Evolutionary conservation across 495 filamentous ascomycete genomes (phyloP).

Genomic region (Apodospora peruviana): DNA sequence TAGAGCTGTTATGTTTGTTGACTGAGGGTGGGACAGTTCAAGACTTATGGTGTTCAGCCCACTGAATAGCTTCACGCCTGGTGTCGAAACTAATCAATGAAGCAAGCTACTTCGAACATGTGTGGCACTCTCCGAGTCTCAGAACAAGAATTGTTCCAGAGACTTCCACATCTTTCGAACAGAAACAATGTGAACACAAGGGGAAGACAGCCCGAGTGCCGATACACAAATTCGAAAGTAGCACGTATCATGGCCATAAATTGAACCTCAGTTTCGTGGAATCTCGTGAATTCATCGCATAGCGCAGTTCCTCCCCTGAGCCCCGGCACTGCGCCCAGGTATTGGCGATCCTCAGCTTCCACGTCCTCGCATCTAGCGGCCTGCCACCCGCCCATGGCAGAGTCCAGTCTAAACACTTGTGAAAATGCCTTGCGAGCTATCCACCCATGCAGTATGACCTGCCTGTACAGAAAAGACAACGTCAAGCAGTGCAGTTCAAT

Average conservation of each 20-base stretch:
- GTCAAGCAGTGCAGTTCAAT: constrained; percentile 30
- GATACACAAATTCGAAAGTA: no score
- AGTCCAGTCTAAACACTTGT: constrained; percentile 32
- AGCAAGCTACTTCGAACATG: no score
- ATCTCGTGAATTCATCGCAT: constrained; percentile 49
- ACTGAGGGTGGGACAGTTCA: no score
- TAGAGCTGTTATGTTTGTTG: no score
- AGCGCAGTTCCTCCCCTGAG: constrained; percentile 40
- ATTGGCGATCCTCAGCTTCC: constrained; percentile 53
- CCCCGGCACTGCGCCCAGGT: constrained; percentile 38
- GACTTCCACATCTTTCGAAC: no score
- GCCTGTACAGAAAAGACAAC: constrained; percentile 29
- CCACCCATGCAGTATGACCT: constrained; percentile 47
- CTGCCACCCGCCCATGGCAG: constrained; percentile 23
- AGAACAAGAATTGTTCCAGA: no score
- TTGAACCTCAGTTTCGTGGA: constrained; percentile 29
- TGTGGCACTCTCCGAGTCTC: no score
- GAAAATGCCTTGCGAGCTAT: constrained; percentile 48
- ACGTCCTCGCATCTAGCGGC: constrained; percentile 47
- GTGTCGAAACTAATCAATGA: no score
- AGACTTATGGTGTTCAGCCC: no score
- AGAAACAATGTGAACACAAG: no score
- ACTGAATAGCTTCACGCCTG: no score
- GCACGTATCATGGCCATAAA: neutral
- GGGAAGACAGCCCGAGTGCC: no score